Base-by-base conservation (phyloP, 768 basidiomycete genomes). In the Leccinum truebloodii region DNA sequence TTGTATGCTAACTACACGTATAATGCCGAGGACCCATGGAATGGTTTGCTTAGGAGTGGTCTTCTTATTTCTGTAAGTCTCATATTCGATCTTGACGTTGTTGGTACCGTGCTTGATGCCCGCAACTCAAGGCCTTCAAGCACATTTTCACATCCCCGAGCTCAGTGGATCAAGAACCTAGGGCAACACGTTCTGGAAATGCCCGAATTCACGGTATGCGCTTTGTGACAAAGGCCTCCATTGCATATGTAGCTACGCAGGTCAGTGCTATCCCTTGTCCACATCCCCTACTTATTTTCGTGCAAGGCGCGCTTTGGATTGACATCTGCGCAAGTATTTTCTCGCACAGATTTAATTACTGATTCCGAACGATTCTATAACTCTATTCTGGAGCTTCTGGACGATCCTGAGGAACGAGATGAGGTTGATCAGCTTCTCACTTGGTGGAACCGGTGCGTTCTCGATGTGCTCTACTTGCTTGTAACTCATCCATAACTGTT, bases 331-430 rank as follows among this genome's bases (percentile, higher is more conserved):
- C 59, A 60, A 41, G 59, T 60, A 1, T 60, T 60, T 8, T 60
- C 54, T 3, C 24, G 30, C n/a, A 60, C 49, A 2, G 54, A 60
- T 32, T 30, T 60, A 1, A 6, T 34, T 2, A 60, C 48, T 1
- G 48, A 60, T 20, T 60, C 49, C 0, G 59, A 60, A n/a, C 37
- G 18, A 1, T 60, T 55, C 16, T 60, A 60, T 18, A 44, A 41
- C 22, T 28, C 18, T 10, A 60, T 60, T 4, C 13, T 60, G 2
- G 54, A 60, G 1, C 16, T 59, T 6, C 48, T 59, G 6, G 26
- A 59, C 4, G 54, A 59, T 16, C 48, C 41, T 10, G 41, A 22
- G n/a, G 44, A 46, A 22, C 22, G 20, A 22, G 44, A 46, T 8
- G 44, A 46, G 44, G 44, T 46, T 22, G 44, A 46, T 22, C 44